These are phyloP conservation scores for Prosopis cineraria DNA, from an alignment of 306 rosid species.

Conservation along the genomic window DNA sequence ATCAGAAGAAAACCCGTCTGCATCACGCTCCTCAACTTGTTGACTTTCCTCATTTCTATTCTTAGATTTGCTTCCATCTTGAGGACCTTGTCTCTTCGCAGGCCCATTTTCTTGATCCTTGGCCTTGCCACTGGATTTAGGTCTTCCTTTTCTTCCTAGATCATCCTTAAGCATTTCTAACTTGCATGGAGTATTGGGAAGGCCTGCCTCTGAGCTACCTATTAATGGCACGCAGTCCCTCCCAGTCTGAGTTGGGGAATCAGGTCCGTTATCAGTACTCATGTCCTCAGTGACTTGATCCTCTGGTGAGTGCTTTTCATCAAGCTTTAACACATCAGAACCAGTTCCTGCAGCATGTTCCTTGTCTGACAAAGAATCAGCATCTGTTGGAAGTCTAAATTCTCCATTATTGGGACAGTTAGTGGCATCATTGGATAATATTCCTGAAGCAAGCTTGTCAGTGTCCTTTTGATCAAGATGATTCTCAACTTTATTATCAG, in stretches of 20 bases:
- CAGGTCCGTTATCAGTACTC: conserved; percentile 60
- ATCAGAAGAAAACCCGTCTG: conserved; percentile 49
- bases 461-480: conserved; percentile 58
- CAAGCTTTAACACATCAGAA: conserved; percentile 49
- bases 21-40: conserved; percentile 51
- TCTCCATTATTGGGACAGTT: conserved; percentile 44
- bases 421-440: conserved; percentile 50
- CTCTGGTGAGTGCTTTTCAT: conserved; percentile 50
- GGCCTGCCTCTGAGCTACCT: conserved; percentile 61
- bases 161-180: conserved; percentile 70
- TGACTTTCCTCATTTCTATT: conserved; percentile 55
- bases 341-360: conserved; percentile 48
- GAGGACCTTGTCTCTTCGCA: conserved; percentile 66
- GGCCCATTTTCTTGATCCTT: conserved; percentile 67
- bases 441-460: conserved; percentile 46
- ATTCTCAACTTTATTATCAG: conserved; percentile 57
- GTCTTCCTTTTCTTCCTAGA: conserved; percentile 64
- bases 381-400: conserved; percentile 45
- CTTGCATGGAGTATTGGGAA: conserved; percentile 88
- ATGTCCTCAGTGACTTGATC: conserved; percentile 62
- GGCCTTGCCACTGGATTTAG: conserved; percentile 64
- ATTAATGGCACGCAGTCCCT: conserved; percentile 59
- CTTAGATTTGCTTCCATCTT: conserved; percentile 78
- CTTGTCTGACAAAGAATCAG: conserved; percentile 65
- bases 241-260: conserved; percentile 59